Conservation (phyloP, 768 basidiomycete genomes). For the Tubosaeta brunneosetosa region DNA sequence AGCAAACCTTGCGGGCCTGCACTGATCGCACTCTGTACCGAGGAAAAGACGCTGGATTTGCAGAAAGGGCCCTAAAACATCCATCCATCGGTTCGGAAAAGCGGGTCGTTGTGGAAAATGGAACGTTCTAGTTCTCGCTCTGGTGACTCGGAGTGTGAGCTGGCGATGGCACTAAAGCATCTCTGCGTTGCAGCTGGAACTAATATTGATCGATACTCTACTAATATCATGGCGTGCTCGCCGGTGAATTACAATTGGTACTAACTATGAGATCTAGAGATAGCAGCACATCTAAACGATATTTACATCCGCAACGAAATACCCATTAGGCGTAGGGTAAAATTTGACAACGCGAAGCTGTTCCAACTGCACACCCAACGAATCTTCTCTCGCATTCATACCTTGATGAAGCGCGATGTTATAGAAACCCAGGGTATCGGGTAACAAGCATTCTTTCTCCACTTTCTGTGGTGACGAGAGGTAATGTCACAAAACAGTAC, state of each 20-base stretch:
- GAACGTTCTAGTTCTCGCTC: background rate
- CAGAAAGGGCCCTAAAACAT: background rate
- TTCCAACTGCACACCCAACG: constrained; percentile 1
- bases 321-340: background rate
- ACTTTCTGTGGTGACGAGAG: background rate
- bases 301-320: background rate
- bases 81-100: background rate
- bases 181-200: too few species aligned
- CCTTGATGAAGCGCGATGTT: constrained; percentile 7
- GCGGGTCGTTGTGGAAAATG: background rate
- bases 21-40: too few species aligned
- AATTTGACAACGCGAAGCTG: constrained; percentile 1
- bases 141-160: too few species aligned
- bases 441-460: background rate
- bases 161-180: too few species aligned
- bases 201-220: too few species aligned
- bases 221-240: too few species aligned
- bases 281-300: background rate
- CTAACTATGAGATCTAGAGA: too few species aligned
- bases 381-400: background rate
- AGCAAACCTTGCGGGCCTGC: too few species aligned
- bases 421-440: background rate
- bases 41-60: background rate
- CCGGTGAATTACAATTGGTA: too few species aligned
- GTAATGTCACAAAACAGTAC: background rate